A percentile compares a stretch with the other conserved stretches of the same genome.
phyloP scores from a whole-genome alignment of 805 yeast genomes.

The Wickerhamiella galacta region DNA sequence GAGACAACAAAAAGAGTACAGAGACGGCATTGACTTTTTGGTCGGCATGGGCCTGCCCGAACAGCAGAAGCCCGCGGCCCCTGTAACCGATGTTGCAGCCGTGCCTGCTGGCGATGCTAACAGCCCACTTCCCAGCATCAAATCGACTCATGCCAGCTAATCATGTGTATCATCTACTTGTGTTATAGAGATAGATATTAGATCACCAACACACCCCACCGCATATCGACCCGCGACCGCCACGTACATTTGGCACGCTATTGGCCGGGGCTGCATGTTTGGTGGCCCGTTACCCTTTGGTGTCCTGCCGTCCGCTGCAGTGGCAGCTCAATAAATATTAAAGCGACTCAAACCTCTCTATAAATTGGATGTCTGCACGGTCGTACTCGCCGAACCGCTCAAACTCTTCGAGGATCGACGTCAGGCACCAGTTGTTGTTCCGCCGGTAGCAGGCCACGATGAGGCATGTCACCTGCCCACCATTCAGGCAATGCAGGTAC shows the following conservation, averaged over 20 bases:
- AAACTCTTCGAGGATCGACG: conserved; percentile 76
- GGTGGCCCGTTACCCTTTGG: no score
- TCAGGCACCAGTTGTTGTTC: conserved; percentile 73
- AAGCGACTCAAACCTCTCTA: conserved; percentile 43
- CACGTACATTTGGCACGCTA: no score
- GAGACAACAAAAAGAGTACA: conserved; percentile 36
- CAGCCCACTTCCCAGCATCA: neutral
- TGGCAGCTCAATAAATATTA: conserved; percentile 3
- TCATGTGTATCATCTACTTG: no score
- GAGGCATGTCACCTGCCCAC: conserved; percentile 72
- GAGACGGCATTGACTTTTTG: conserved; percentile 21
- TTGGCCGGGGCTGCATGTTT: no score
- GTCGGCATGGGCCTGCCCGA: conserved; percentile 24
- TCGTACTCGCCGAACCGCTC: conserved; percentile 61
- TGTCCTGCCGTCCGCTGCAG: no score
- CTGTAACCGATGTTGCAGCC: neutral
- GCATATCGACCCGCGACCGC: no score
- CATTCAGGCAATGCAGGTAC: conserved; percentile 76
- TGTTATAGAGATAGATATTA: no score
- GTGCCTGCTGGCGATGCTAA: neutral
- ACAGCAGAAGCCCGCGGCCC: conserved; percentile 3
- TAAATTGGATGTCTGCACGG: conserved; percentile 66
- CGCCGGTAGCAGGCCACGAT: conserved; percentile 76
- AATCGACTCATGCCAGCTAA: no score
- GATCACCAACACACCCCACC: no score